Evolutionary conservation across 495 filamentous ascomycete genomes (phyloP), one percentile per base, ranked within the genome.

Genomic region (Hyphodiscus hymeniophilus): DNA sequence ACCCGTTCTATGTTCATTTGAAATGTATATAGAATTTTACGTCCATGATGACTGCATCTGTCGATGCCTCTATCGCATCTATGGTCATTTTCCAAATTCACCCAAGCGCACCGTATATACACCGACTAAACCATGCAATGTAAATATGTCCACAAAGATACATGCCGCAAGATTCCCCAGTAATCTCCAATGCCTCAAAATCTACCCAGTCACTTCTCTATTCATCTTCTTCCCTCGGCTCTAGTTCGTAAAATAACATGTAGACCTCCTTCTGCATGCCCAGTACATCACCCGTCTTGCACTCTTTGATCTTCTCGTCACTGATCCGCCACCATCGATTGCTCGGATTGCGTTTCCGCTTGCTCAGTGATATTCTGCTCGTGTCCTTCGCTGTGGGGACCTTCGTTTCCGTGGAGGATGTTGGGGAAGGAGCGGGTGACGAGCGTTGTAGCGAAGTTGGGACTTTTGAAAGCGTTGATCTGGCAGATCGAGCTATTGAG

Each of bases 321-420:
- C 90, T 96, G 39, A 99, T 96, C 12, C 92, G 78, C 92, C 92
- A 99, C 92, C 92, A 99, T 16, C 86, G 76, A 56, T 85, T 76
- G 45, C 68, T 77, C n/a, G 69, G 77, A 56, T 81, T 81, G 50
- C 71, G 75, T 28, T 58, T 61, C 48, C 38, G 43, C 18, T 26
- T 38, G 42, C 46, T 45, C 11, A 51, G 13, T 16, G 45, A 50
- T 15, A 23, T 21, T 3, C 35, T 13, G 7, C 26, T 12, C 15
- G 38, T 23, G 6, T 32, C 31, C 10, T 38, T 23, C 2, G 24
- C 20, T 11, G 15, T 32, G 21, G 22, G 41, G 13, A 11, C 26
- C 2, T 22, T 38, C 0, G n/a, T 35, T 11, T 42, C 31, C 1
- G 44, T 12, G 11, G 28, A 32, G 4, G 15, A 16, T 13, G 40